These are phyloP conservation scores for Wilhelminamyces savonicus DNA, from an alignment of 805 yeast genomes.

Conservation along the genomic window DNA sequence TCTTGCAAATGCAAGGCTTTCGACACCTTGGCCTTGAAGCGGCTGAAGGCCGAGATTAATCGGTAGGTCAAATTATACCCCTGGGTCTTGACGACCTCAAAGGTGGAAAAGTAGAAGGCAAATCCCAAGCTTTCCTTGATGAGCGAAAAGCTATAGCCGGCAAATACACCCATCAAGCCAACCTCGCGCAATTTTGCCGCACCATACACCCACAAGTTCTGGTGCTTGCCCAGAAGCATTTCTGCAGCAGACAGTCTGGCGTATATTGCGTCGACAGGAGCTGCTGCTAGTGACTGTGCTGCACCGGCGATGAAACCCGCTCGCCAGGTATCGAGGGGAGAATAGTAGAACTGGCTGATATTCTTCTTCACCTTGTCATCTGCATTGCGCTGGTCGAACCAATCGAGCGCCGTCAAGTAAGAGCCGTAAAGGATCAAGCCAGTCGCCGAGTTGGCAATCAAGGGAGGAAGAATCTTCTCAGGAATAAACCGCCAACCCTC, in stretches of 20 bases:
- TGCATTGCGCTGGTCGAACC: constrained; percentile 11
- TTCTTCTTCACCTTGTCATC: constrained; percentile 1
- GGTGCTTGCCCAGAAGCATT: constrained; percentile 57
- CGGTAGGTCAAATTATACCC: constrained; percentile 45
- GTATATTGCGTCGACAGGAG: constrained; percentile 89
- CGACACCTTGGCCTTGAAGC: constrained; percentile 25
- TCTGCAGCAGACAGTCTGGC: constrained; percentile 76
- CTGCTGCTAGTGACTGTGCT: constrained; percentile 83
- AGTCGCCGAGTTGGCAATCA: constrained; percentile 82
- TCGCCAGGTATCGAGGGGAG: constrained; percentile 51
- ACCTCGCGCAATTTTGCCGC: constrained; percentile 59
- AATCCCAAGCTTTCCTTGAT: constrained; percentile 78
- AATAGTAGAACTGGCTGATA: constrained; percentile 10
- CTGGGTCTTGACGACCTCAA: constrained; percentile 72
- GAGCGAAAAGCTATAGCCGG: constrained; percentile 76
- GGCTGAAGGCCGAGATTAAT: constrained; percentile 37
- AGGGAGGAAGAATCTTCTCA: constrained; percentile 78
- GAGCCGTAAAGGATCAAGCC: constrained; percentile 83
- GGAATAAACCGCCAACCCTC: constrained; percentile 89
- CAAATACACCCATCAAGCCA: constrained; percentile 81
- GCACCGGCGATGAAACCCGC: constrained; percentile 88
- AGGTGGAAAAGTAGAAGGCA: constrained; percentile 76
- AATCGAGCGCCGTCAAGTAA: constrained; percentile 52
- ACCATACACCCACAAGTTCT: constrained; percentile 75
- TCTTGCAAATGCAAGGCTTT: no score